A percentile compares a stretch with the other conserved stretches of the same genome.
These are phyloP conservation scores for Tillandsia fasciculata DNA, from an alignment of 176 grass and related monocot species.

Conservation along the genomic window DNA sequence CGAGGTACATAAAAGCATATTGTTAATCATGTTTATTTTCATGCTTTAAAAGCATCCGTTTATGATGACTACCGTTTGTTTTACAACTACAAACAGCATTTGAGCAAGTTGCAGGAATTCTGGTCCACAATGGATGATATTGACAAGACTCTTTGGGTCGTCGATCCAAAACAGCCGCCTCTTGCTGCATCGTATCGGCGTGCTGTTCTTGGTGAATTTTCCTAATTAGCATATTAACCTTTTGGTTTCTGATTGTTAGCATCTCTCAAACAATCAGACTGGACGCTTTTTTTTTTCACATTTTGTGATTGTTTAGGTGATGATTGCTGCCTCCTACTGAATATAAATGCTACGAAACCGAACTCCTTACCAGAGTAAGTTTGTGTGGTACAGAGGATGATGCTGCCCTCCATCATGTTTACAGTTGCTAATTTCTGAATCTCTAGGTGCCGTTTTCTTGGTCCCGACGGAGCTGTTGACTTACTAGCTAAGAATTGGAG, in stretches of 20 bases:
- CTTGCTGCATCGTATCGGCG: constrained; percentile 36
- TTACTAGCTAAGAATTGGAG: constrained; percentile 30
- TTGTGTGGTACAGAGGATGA: constrained; percentile 2
- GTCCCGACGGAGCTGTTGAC: constrained; percentile 19
- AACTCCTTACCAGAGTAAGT: constrained; percentile 39
- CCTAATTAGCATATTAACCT: constrained; percentile 1
- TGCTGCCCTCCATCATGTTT: neutral
- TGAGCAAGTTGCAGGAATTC: constrained; percentile 53
- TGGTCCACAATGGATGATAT: constrained; percentile 71
- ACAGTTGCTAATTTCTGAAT: constrained; percentile 8
- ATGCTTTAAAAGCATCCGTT: too few relatives aligned
- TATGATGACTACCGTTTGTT: too few relatives aligned
- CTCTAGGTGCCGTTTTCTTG: constrained; percentile 35
- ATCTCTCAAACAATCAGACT: too few relatives aligned
- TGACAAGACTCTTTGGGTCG: constrained; percentile 55
- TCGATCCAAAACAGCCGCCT: constrained; percentile 38
- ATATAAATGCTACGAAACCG: constrained; percentile 22
- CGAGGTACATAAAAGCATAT: constrained; percentile 23
- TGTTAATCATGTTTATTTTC: too few relatives aligned
- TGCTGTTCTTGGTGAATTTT: constrained; percentile 42
- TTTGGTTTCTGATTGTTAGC: neutral
- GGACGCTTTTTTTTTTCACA: too few relatives aligned
- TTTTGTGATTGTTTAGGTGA: constrained; percentile 12
- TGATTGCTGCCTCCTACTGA: constrained; percentile 25
- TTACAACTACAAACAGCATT: constrained; percentile 34